Conservation (phyloP, 257 asterid species). For the Solanum chaucha region DNA sequence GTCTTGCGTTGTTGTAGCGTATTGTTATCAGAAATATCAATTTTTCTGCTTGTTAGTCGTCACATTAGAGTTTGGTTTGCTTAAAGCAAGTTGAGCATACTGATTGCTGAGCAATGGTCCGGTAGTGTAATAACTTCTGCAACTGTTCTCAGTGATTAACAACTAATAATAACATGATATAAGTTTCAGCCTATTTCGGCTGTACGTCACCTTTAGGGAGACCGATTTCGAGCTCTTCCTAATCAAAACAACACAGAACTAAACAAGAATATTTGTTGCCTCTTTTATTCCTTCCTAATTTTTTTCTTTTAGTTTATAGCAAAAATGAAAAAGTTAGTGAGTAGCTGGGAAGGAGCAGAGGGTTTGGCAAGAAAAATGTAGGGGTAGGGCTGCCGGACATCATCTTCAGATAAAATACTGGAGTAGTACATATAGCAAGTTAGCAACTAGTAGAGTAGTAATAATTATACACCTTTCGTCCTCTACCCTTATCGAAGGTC, state of each 20-base stretch:
- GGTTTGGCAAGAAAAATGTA: not conserved
- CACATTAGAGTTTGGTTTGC: not conserved
- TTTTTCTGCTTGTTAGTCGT: not conserved
- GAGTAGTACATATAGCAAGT: too few relatives aligned
- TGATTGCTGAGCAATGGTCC: not conserved
- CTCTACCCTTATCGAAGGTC: too few relatives aligned
- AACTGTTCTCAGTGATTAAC: not conserved
- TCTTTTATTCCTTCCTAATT: too few relatives aligned
- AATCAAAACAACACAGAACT: too few relatives aligned
- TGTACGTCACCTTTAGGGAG: too few relatives aligned
- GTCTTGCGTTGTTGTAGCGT: not conserved
- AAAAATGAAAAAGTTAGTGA: too few relatives aligned
- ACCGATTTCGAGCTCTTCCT: not conserved
- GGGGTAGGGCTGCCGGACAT: not conserved
- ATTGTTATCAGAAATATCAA: not conserved
- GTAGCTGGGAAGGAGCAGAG: not conserved
- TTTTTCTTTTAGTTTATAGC: too few relatives aligned
- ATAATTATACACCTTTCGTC: too few relatives aligned
- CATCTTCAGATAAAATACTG: too few relatives aligned
- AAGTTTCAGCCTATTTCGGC: not conserved
- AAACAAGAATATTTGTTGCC: too few relatives aligned
- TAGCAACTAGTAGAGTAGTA: too few relatives aligned
- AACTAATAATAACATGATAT: not conserved
- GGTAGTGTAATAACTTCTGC: not conserved
- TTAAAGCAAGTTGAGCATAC: slow-evolving; percentile 1